Percentiles rank a stretch among this genome's conserved stretches.
These are phyloP conservation scores for Vigna mungo DNA, from an alignment of 306 rosid genomes.

Conservation along the genomic window DNA sequence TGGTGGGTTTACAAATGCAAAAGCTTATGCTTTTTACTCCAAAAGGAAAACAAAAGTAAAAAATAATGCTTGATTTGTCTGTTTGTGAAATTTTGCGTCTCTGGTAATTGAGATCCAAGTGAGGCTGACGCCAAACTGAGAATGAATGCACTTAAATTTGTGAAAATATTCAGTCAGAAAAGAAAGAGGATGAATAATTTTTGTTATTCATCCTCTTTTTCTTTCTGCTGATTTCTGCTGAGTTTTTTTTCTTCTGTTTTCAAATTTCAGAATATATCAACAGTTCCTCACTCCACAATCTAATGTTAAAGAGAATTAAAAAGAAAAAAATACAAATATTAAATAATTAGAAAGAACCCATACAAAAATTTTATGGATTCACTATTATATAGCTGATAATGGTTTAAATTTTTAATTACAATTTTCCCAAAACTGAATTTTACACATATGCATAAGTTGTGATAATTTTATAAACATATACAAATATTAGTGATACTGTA, in stretches of 20 bases:
- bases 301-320: not conserved
- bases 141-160: not conserved
- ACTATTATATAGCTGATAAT: too few species aligned
- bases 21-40: constrained; percentile 7
- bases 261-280: not conserved
- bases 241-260: not conserved
- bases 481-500: too few species aligned
- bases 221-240: not conserved
- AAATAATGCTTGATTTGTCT: not conserved
- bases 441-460: too few species aligned
- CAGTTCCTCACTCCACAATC: too few species aligned
- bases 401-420: too few species aligned
- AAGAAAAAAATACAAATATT: too few species aligned
- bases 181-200: not conserved
- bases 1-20: constrained; percentile 19
- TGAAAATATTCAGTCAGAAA: not conserved
- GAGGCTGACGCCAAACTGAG: not conserved
- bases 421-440: too few species aligned
- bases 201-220: not conserved
- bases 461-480: too few species aligned
- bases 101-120: constrained; percentile 1
- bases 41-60: constrained; percentile 9
- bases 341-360: too few species aligned
- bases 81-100: constrained; percentile 35
- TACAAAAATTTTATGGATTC: too few species aligned